Conservation (phyloP, 495 filamentous ascomycete genomes). For the Hypoxylon trugodes region DNA sequence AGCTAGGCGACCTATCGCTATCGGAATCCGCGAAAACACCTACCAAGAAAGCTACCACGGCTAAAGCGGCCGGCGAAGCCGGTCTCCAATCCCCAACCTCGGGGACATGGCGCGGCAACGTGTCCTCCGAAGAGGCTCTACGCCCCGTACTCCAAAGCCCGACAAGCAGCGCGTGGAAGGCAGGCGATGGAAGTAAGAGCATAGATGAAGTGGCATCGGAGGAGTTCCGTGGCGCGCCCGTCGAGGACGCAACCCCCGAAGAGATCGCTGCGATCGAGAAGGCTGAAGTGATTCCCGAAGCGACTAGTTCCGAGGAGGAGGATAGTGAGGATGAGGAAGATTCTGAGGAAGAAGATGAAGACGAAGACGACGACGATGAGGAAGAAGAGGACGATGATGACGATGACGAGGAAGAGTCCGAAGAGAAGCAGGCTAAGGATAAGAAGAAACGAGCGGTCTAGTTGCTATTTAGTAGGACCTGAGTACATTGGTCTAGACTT, state of each 20-base stretch:
- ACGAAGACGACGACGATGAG: conserved; percentile 37
- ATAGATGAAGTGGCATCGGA: too few relatives aligned
- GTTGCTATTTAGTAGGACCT: too few relatives aligned
- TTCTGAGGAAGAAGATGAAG: conserved; percentile 31
- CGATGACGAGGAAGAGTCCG: conserved; percentile 40
- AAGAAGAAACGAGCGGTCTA: not conserved
- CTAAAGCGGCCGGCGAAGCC: conserved; percentile 4
- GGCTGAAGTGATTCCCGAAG: conserved; percentile 50
- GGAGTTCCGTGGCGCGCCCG: conserved; percentile 40
- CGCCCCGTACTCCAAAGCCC: conserved; percentile 53
- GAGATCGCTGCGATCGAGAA: conserved; percentile 52
- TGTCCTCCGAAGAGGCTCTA: conserved; percentile 7
- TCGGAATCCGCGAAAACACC: not conserved
- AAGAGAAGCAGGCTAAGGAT: not conserved
- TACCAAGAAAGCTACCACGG: not conserved
- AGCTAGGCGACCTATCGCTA: conserved; percentile 24
- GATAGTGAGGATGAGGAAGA: conserved; percentile 33
- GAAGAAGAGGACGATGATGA: conserved; percentile 42
- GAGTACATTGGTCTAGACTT: too few relatives aligned
- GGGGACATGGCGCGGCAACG: conserved; percentile 42
- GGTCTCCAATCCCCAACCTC: conserved; percentile 52
- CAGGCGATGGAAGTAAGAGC: conserved; percentile 49
- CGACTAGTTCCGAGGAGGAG: conserved; percentile 32
- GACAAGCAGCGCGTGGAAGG: conserved; percentile 55
- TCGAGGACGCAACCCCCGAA: conserved; percentile 43